A percentile compares a stretch with the other conserved stretches of the same genome.
Conservation (phyloP, 169 alveolate genomes). For the Cryptosporidium muris region DNA sequence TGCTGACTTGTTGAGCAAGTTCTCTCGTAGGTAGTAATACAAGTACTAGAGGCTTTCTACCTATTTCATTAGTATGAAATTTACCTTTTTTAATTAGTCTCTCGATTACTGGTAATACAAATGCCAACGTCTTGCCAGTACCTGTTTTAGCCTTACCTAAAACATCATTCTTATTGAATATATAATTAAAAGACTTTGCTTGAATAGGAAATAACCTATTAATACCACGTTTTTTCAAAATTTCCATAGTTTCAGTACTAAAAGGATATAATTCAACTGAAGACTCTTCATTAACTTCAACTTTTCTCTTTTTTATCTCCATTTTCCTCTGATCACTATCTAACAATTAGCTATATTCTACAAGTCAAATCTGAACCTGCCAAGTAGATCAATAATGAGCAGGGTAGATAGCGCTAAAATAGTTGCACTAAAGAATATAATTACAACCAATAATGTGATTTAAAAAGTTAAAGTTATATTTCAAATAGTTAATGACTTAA, state of each 20-base stretch:
- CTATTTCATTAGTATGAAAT: constrained; percentile 70
- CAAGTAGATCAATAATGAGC: neutral
- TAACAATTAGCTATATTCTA: no score
- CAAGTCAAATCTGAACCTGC: neutral
- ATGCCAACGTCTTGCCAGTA: constrained; percentile 88
- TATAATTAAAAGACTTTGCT: constrained; percentile 81
- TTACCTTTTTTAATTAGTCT: constrained; percentile 78
- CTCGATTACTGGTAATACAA: constrained; percentile 85
- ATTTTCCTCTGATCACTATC: neutral
- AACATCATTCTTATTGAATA: constrained; percentile 83
- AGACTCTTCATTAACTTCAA: constrained; percentile 52
- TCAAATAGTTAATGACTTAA: no score
- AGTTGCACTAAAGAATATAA: no score
- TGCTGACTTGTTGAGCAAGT: constrained; percentile 90
- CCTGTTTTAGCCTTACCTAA: constrained; percentile 89
- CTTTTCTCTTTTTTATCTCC: constrained; percentile 61
- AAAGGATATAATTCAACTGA: constrained; percentile 67
- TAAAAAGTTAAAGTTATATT: neutral
- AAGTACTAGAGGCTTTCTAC: constrained; percentile 80
- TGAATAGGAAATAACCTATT: constrained; percentile 83
- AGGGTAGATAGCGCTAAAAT: no score
- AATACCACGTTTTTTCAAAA: constrained; percentile 74
- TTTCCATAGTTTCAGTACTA: constrained; percentile 72
- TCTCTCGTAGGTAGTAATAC: constrained; percentile 95
- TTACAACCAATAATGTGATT: neutral